Evolutionary conservation across 208 protist species (phyloP).

Genomic region (Herpetomonas samuelpessoai): DNA sequence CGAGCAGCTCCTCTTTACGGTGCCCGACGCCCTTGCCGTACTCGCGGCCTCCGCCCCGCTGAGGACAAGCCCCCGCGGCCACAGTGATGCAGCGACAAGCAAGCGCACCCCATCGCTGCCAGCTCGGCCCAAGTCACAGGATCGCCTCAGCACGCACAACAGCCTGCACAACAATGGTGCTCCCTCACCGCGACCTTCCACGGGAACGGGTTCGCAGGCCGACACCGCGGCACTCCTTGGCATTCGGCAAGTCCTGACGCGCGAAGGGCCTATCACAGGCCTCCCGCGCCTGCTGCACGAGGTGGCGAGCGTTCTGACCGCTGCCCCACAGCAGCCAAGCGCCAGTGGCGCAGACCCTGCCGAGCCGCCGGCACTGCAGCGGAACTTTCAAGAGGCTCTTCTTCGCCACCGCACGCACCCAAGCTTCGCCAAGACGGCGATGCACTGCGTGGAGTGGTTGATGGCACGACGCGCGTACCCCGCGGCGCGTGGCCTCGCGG

Average conservation of each 20-base stretch:
- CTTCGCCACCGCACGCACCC: conserved; percentile 38
- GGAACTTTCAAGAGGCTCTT: conserved; percentile 31
- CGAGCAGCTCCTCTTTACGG: conserved; percentile 56
- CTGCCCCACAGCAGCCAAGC: conserved; percentile 20
- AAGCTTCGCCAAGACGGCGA: conserved; percentile 37
- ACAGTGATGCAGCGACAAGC: conserved; percentile 2
- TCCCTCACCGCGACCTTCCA: neutral
- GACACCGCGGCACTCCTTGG: neutral
- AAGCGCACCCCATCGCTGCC: neutral
- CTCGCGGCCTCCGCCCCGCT: conserved; percentile 1
- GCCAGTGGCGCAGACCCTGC: neutral
- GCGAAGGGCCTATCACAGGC: neutral
- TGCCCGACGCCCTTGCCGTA: conserved; percentile 15
- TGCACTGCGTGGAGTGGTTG: conserved; percentile 47
- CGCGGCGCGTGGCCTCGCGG: conserved; percentile 16
- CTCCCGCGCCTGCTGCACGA: conserved; percentile 33
- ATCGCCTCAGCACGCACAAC: neutral
- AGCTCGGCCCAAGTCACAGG: neutral
- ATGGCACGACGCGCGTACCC: conserved; percentile 30
- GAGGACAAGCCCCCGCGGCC: no score
- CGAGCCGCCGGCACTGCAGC: neutral
- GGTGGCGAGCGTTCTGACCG: conserved; percentile 31
- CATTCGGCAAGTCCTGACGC: neutral
- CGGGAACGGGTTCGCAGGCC: neutral
- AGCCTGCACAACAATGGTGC: neutral